Conservation (phyloP, 257 asterid genomes). For the Rauvolfia tetraphylla region DNA sequence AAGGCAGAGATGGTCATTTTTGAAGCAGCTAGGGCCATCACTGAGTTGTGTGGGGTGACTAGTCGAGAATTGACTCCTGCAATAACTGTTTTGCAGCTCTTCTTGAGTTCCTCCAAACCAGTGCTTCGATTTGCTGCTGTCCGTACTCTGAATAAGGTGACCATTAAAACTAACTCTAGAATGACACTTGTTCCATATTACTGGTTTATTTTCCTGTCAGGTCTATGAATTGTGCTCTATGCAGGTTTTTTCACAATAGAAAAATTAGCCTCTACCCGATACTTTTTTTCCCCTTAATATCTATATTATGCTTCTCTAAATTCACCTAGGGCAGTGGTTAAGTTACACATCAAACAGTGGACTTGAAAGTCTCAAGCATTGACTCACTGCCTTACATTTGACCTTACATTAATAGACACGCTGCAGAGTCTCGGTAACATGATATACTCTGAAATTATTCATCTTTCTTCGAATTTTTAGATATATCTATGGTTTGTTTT, state of each 20-base stretch:
- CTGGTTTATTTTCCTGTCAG: background rate
- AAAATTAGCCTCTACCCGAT: background rate
- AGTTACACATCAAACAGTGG: background rate
- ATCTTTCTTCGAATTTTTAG: background rate
- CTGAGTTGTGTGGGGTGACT: slow-evolving; percentile 75
- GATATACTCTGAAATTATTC: background rate
- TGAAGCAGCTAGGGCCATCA: slow-evolving; percentile 97
- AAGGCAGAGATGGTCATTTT: slow-evolving; percentile 95
- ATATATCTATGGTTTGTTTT: background rate
- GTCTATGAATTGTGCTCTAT: no score
- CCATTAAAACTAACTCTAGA: slow-evolving; percentile 8
- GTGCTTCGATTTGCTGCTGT: slow-evolving; percentile 97
- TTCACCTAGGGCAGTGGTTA: background rate
- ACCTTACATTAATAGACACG: background rate
- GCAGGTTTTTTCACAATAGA: background rate
- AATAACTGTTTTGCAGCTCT: slow-evolving; percentile 82
- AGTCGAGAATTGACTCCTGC: slow-evolving; percentile 93
- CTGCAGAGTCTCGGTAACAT: background rate
- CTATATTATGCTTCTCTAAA: background rate
- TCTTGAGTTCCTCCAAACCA: slow-evolving; percentile 89
- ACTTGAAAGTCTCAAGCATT: background rate
- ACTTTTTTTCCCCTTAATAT: no score
- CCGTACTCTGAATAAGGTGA: slow-evolving; percentile 89
- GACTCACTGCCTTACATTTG: no score
- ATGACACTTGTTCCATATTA: background rate